Evolutionary conservation across 805 yeast genomes (phyloP).

Genomic region (Candida palmyrensis): DNA sequence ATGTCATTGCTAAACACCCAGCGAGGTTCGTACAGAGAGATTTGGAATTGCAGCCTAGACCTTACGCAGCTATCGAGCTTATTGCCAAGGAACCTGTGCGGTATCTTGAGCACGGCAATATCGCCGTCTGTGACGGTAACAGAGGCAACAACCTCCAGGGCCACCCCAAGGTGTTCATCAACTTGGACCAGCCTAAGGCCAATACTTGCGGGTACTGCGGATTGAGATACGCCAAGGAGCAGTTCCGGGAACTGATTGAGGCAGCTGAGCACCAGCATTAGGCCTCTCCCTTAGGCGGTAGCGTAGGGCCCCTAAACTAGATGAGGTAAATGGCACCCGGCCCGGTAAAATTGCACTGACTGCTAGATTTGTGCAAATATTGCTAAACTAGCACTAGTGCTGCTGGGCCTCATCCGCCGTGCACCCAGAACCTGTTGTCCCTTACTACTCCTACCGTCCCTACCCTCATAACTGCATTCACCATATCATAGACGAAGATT

Average conservation of each 20-base stretch:
- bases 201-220: conserved; percentile 82
- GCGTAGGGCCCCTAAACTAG: too few relatives aligned
- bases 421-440: too few relatives aligned
- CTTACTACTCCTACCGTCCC: too few relatives aligned
- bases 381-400: too few relatives aligned
- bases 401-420: too few relatives aligned
- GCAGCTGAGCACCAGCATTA: too few relatives aligned
- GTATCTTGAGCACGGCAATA: conserved; percentile 48
- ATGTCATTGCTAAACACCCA: conserved; percentile 49
- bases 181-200: conserved; percentile 70
- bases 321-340: too few relatives aligned
- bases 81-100: conserved; percentile 70
- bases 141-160: conserved; percentile 65
- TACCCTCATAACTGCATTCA: too few relatives aligned
- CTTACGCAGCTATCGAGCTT: conserved; percentile 80
- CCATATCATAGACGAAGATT: too few relatives aligned
- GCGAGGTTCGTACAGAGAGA: conserved; percentile 67
- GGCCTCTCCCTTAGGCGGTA: too few relatives aligned
- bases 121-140: conserved; percentile 84
- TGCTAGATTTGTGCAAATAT: too few relatives aligned
- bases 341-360: too few relatives aligned
- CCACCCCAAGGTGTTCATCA: conserved; percentile 79
- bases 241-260: conserved; percentile 38
- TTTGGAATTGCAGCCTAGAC: conserved; percentile 64
- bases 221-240: conserved; percentile 55